These are phyloP conservation scores for Dendrocalamus sinicus DNA, from an alignment of 176 grass and related monocot species.

Conservation along the genomic window DNA sequence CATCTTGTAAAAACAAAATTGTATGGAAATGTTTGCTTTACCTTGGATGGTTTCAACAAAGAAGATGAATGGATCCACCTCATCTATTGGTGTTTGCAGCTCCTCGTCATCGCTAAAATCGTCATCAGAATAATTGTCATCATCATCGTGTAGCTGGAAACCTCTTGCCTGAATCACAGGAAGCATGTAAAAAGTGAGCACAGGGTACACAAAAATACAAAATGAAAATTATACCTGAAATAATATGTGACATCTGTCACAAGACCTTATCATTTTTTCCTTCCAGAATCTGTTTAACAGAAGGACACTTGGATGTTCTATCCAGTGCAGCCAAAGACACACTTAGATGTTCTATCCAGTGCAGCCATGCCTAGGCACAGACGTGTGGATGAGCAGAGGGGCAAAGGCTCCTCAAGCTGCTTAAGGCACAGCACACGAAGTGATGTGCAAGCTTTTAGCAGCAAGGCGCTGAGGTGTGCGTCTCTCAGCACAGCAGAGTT, in stretches of 20 bases:
- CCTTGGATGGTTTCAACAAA: slow-evolving; percentile 86
- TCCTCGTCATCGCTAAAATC: slow-evolving; percentile 77
- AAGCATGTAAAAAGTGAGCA: slow-evolving; percentile 12
- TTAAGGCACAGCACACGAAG: background rate
- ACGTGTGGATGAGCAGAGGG: background rate
- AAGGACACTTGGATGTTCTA: background rate
- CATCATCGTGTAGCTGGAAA: slow-evolving; percentile 65
- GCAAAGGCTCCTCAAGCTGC: slow-evolving; percentile 1
- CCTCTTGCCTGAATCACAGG: slow-evolving; percentile 70
- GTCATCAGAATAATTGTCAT: slow-evolving; percentile 70
- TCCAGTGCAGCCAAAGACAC: slow-evolving; percentile 7
- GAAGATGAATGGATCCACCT: slow-evolving; percentile 90
- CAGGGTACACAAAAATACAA: background rate
- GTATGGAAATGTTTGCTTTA: slow-evolving; percentile 19
- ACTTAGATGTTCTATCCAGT: slow-evolving; percentile 13
- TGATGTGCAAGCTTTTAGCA: background rate
- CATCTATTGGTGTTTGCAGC: slow-evolving; percentile 82
- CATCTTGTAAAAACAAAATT: background rate
- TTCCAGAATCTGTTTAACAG: slow-evolving; percentile 8
- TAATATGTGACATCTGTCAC: background rate
- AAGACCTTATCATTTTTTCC: slow-evolving; percentile 2
- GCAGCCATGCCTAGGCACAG: background rate
- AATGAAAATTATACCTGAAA: background rate
- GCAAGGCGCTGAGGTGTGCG: background rate
- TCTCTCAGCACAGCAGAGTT: background rate